A percentile compares a stretch with the other conserved stretches of the same genome.
phyloP scores from a whole-genome alignment of 2,329 filamentous ascomycete species.

The Polychaeton citri region DNA sequence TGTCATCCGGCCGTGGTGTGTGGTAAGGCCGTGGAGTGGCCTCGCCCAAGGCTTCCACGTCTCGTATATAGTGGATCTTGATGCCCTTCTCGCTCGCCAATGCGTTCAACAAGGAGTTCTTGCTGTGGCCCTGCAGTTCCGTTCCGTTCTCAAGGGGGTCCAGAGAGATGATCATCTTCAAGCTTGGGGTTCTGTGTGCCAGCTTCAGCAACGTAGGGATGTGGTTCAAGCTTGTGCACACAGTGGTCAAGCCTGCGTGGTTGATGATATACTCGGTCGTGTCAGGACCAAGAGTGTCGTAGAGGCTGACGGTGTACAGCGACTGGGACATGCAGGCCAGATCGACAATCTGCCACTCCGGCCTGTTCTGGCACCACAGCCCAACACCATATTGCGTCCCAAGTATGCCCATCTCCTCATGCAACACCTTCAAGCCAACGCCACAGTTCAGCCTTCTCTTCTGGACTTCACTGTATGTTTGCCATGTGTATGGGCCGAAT shows the following conservation, averaged over 20 bases:
- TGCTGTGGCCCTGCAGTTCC: conserved; percentile 64
- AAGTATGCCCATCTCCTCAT: conserved; percentile 56
- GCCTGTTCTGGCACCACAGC: conserved; percentile 75
- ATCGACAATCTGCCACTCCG: conserved; percentile 84
- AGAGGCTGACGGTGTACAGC: conserved; percentile 82
- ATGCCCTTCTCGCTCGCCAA: conserved; percentile 64
- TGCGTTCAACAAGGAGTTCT: conserved; percentile 61
- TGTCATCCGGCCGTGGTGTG: conserved; percentile 59
- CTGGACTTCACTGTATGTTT: conserved; percentile 68
- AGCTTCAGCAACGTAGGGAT: conserved; percentile 72
- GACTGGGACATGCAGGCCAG: conserved; percentile 76
- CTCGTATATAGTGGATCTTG: conserved; percentile 61
- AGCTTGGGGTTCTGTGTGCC: conserved; percentile 56
- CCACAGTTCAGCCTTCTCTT: conserved; percentile 72
- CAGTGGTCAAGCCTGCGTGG: conserved; percentile 62
- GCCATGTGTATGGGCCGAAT: conserved; percentile 69
- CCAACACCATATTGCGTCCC: conserved; percentile 60
- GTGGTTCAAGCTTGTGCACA: conserved; percentile 69
- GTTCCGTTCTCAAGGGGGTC: conserved; percentile 64
- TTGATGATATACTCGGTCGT: conserved; percentile 93
- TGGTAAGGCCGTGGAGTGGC: conserved; percentile 56
- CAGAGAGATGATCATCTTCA: conserved; percentile 81
- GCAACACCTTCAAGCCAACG: conserved; percentile 70
- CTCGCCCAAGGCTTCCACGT: conserved; percentile 71
- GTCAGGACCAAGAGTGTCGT: conserved; percentile 87